Conservation (phyloP, 2,329 filamentous ascomycete species). For the Exserohilum rostratum region DNA sequence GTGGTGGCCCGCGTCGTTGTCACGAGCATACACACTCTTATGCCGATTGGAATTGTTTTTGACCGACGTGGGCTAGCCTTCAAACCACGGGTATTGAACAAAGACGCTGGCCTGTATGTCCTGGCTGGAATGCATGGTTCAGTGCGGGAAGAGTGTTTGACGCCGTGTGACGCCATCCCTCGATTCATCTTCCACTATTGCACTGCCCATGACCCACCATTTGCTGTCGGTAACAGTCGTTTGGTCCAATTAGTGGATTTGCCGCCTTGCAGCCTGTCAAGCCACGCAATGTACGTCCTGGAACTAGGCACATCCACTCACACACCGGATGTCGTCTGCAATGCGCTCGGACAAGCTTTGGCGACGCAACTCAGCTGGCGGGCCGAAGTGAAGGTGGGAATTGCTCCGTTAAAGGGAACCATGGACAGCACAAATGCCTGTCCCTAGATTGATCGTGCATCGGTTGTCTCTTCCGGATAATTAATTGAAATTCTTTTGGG, state of each 20-base stretch:
- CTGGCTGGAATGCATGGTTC: conserved; percentile 34
- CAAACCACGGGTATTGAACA: conserved; percentile 8
- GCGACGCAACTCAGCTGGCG: conserved; percentile 34
- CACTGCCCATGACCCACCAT: conserved; percentile 27
- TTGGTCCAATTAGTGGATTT: conserved; percentile 29
- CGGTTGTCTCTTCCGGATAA: conserved; percentile 5
- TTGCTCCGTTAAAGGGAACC: conserved; percentile 25
- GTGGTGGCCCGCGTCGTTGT: conserved; percentile 11
- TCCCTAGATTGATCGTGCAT: conserved; percentile 17
- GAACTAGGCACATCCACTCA: conserved; percentile 30
- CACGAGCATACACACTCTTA: conserved; percentile 14
- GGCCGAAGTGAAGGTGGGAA: conserved; percentile 22
- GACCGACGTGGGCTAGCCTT: background rate
- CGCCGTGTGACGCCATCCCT: conserved; percentile 42
- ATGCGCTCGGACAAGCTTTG: conserved; percentile 41
- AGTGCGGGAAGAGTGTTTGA: conserved; percentile 41
- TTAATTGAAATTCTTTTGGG: background rate
- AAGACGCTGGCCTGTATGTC: conserved; percentile 20
- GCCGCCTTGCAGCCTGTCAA: conserved; percentile 26
- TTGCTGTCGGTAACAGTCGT: conserved; percentile 25
- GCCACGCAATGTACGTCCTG: conserved; percentile 33
- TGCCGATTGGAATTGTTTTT: conserved; percentile 26
- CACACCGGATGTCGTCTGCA: conserved; percentile 41
- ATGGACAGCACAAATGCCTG: conserved; percentile 23
- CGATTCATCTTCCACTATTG: conserved; percentile 38